Base-by-base conservation (phyloP, 257 asterid genomes). In the Fraxinus anomala region DNA sequence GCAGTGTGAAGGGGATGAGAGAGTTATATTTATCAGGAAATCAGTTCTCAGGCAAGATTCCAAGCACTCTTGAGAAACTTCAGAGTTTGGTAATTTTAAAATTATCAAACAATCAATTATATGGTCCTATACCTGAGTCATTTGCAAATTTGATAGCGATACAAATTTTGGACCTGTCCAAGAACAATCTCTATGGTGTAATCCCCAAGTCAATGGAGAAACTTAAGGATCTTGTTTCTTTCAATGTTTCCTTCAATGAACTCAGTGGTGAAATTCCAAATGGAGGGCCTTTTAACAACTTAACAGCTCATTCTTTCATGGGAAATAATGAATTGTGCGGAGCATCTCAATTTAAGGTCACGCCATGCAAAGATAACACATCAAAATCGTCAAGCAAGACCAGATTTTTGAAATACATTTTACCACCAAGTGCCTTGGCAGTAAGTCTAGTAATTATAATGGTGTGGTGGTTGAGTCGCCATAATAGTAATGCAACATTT, bases 11-110 rank as follows among this genome's bases (percentile, higher is more conserved):
- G 19, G 6, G 54, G 24, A n/a, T 82, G 39, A 31, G 0, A 65
- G 69, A 30, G n/a, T 68, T 81, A 34, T 0, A 77, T 73, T 42
- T 81, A 67, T 36, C 70, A 8, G 54, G 44, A 1, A 82, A 82
- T 59, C 54, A 73, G 24, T 82, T 82, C 47, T 68, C 75, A 4
- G 77, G 82, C 61, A 65, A 30, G 13, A 73, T 82, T 17, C 85
- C 82, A 39, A 78, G 73, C 8, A 6, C 73, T 1, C 9, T 82
- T 21, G 77, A 73, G 14, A 54, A 74, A 54, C 82, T 82, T 12
- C 77, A 56, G 61, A 12, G 4, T 4, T 69, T 82, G 59, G 73
- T 40, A 13, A 33, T 0, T 47, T 80, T 77, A 30, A 68, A 37
- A 1, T 59, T 82, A 69, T 82, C 85, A 39, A 40, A 6, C 33